Evolutionary conservation across 2,329 filamentous ascomycete genomes (phyloP).

Genomic region (Cladorrhinum sp.): DNA sequence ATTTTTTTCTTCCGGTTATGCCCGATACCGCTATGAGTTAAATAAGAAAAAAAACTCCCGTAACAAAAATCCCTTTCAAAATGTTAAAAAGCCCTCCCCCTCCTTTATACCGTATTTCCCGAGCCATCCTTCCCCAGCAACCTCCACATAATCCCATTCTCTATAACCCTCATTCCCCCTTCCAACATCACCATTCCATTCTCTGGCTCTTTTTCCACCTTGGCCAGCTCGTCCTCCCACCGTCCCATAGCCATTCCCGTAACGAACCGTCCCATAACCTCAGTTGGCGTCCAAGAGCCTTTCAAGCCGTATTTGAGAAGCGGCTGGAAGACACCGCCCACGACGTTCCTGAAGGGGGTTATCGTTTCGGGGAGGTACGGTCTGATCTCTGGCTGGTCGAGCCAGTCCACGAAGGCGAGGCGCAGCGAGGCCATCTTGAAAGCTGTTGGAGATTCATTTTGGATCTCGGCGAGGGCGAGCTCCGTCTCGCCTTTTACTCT

Average conservation of each 20-base stretch:
- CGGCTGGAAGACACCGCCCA: constrained; percentile 26
- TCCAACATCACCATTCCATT: constrained; percentile 34
- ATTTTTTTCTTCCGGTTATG: too few species aligned
- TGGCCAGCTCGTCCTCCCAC: constrained; percentile 27
- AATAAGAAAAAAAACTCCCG: too few species aligned
- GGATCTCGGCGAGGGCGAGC: constrained; percentile 52
- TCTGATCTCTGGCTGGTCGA: constrained; percentile 40
- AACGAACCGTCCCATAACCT: constrained; percentile 42
- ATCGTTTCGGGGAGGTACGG: constrained; percentile 39
- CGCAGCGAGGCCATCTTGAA: constrained; percentile 58
- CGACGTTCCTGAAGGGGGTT: constrained; percentile 19
- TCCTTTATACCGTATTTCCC: too few species aligned
- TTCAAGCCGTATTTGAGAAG: constrained; percentile 24
- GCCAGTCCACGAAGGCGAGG: constrained; percentile 56
- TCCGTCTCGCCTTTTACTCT: constrained; percentile 68
- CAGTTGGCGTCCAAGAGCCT: constrained; percentile 41
- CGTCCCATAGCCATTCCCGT: constrained; percentile 45
- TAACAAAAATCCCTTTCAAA: too few species aligned
- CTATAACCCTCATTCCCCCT: constrained; percentile 36
- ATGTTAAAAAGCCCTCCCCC: too few species aligned
- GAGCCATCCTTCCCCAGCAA: too few species aligned
- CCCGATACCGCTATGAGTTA: too few species aligned
- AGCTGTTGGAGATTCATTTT: constrained; percentile 39
- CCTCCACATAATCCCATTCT: constrained; percentile 36
- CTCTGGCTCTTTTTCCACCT: constrained; percentile 27